Evolutionary conservation across 768 basidiomycete genomes (phyloP).

Genomic region (Vishniacozyma victoriae): DNA sequence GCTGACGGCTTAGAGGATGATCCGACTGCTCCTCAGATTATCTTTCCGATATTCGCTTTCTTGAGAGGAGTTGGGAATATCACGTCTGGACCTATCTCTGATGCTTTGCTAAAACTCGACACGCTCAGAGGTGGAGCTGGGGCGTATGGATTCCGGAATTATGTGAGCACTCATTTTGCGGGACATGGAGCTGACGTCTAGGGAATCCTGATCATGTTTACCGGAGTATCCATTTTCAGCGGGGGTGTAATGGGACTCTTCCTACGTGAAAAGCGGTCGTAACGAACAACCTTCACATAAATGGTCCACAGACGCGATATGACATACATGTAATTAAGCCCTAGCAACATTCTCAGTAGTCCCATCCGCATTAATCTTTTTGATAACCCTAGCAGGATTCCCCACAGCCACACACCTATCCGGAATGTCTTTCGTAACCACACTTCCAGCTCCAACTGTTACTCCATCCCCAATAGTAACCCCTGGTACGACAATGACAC

Average conservation of each 20-base stretch:
- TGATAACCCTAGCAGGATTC: constrained; percentile 46
- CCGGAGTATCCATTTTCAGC: not conserved
- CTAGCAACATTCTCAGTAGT: constrained; percentile 1
- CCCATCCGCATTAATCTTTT: constrained; percentile 37
- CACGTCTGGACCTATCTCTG: constrained; percentile 36
- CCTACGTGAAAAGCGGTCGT: no score
- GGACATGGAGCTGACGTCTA: not conserved
- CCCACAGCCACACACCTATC: constrained; percentile 43
- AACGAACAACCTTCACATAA: no score
- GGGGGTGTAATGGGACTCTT: not conserved
- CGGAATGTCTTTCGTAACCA: constrained; percentile 43
- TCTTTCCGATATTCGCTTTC: constrained; percentile 35
- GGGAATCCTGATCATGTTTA: constrained; percentile 14
- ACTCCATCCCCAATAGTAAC: constrained; percentile 45
- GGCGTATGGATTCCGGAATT: constrained; percentile 39
- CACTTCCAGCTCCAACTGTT: constrained; percentile 43
- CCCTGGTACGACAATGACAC: constrained; percentile 37
- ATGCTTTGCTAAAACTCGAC: constrained; percentile 26
- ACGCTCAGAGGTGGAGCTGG: constrained; percentile 22
- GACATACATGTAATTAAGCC: no score
- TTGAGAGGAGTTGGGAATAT: constrained; percentile 37
- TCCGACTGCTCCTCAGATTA: constrained; percentile 14
- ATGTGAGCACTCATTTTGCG: constrained; percentile 17
- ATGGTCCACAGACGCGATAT: no score
- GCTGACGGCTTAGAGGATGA: constrained; percentile 26